Percentiles rank a stretch among this genome's conserved stretches.
Evolutionary conservation across 495 filamentous ascomycete species (phyloP).

Genomic region (Hypoxylon trugodes): DNA sequence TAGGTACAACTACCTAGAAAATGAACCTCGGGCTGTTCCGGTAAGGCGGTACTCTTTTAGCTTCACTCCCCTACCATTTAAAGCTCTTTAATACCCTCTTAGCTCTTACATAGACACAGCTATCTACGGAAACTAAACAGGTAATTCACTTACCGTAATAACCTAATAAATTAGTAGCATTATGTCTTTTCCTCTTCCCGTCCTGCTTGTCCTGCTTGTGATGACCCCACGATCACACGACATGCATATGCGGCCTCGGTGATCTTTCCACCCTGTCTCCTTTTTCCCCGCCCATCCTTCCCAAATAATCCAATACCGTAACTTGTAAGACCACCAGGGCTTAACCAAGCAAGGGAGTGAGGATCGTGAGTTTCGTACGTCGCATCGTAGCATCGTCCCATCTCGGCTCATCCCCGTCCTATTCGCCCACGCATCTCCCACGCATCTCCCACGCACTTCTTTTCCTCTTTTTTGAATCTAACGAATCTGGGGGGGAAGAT

Average conservation of each 20-base stretch:
- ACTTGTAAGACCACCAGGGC: too few species aligned
- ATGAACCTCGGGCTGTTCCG: conserved; percentile 32
- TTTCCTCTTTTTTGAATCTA: conserved; percentile 28
- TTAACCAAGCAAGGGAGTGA: too few species aligned
- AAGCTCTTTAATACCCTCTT: background rate
- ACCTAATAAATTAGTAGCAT: conserved; percentile 6
- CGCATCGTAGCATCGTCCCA: conserved; percentile 39
- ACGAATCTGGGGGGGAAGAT: conserved; percentile 16
- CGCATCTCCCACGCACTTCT: too few species aligned
- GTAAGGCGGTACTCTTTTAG: conserved; percentile 24
- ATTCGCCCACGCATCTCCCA: conserved; percentile 12
- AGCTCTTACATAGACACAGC: too few species aligned
- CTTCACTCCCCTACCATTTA: background rate
- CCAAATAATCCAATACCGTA: too few species aligned
- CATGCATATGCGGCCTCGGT: conserved; percentile 40
- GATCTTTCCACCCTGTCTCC: conserved; percentile 25
- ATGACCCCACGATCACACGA: conserved; percentile 43
- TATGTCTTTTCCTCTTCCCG: background rate
- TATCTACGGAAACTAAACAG: too few species aligned
- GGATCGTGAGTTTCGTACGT: conserved; percentile 17
- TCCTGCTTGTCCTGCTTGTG: background rate
- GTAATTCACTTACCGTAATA: conserved; percentile 13
- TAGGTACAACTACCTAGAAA: too few species aligned
- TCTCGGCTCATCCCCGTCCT: conserved; percentile 43
- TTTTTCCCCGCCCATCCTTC: background rate